Evolutionary conservation across 1,139 yeast species (phyloP).

Genomic region (Debaryomycetaceae sp.): DNA sequence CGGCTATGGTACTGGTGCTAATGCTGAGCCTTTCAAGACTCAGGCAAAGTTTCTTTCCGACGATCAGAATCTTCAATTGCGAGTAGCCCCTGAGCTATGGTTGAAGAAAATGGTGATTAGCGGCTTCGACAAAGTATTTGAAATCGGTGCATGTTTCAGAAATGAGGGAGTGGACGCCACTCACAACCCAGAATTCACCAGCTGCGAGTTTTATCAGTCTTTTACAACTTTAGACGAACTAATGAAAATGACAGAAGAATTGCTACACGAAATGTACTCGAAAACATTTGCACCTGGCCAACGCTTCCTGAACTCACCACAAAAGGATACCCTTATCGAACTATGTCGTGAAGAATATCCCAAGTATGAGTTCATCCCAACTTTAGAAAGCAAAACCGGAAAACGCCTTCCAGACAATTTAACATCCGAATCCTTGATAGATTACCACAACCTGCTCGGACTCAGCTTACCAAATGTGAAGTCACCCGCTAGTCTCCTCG

Average conservation of each 20-base stretch:
- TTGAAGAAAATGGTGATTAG: constrained; percentile 74
- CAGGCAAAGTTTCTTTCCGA: constrained; percentile 43
- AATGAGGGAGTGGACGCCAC: constrained; percentile 93
- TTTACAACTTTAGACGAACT: constrained; percentile 68
- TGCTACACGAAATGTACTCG: constrained; percentile 41
- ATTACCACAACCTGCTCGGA: constrained; percentile 30
- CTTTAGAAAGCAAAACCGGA: constrained; percentile 48
- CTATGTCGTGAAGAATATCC: constrained; percentile 19
- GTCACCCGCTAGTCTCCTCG: constrained; percentile 60
- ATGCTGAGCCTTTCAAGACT: constrained; percentile 79
- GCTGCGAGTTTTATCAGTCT: constrained; percentile 89
- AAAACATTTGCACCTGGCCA: constrained; percentile 13
- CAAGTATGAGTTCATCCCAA: constrained; percentile 58
- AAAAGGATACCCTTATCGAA: constrained; percentile 14
- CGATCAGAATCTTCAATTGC: constrained; percentile 45
- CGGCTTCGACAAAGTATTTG: constrained; percentile 85
- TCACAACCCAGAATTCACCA: constrained; percentile 93
- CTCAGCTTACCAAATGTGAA: constrained; percentile 36
- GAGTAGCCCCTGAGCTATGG: constrained; percentile 97
- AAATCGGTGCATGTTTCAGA: constrained; percentile 80
- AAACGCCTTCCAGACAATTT: constrained; percentile 36
- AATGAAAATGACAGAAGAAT: constrained; percentile 58
- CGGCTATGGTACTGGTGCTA: constrained; percentile 77
- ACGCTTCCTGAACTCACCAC: constrained; percentile 8
- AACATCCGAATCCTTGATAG: constrained; percentile 32